Base-by-base conservation (phyloP, 352 stramenopile genomes). In the Phytophthora capsici region DNA sequence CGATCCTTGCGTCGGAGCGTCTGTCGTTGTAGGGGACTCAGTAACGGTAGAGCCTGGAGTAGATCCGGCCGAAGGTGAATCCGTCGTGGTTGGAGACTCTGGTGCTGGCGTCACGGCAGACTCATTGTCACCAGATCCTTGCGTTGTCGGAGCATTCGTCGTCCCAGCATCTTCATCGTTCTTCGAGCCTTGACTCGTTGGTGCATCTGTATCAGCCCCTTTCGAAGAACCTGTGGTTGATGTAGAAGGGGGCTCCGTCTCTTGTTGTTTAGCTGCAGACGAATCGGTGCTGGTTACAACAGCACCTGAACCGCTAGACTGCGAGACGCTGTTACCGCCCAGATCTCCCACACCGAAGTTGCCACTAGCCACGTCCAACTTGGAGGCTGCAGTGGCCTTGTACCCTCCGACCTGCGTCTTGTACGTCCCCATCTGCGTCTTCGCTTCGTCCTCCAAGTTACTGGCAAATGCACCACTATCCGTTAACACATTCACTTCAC, bases 341-440 rank as follows among this genome's bases (percentile, higher is more conserved):
- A 66, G n/a, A 8, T 52, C 40, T 17, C 57, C 55, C 13, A 63
- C 44, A 13, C 55, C 55, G 30, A 63, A 63, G 44, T 63, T 63
- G 13, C 7, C 55, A 26, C 34, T 55, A 14, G 44, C 44, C 19
- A 54, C 22, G 8, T 38, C 19, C 0, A 53, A 48, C 32, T 62
- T 41, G 19, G 43, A 8, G 14, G 55, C 44, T 12, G 20, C 14
- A 16, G 20, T n/a, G 3, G 34, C 30, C 34, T 45, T 57, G 50
- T 38, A 48, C 16, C 41, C 58, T 8, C 59, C 49, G 8, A 68
- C 45, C 13, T 68, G 40, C n/a, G 49, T 61, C 51, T 56, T 45
- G 51, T 56, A 68, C n/a, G 41, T 51, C 25, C 43, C 19, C 13
- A 63, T 38, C 53, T 64, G 51, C 19, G 17, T 56, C n/a, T 54